Evolutionary conservation across 1,139 yeast genomes (phyloP).

Genomic region (Kodamaea suecica): DNA sequence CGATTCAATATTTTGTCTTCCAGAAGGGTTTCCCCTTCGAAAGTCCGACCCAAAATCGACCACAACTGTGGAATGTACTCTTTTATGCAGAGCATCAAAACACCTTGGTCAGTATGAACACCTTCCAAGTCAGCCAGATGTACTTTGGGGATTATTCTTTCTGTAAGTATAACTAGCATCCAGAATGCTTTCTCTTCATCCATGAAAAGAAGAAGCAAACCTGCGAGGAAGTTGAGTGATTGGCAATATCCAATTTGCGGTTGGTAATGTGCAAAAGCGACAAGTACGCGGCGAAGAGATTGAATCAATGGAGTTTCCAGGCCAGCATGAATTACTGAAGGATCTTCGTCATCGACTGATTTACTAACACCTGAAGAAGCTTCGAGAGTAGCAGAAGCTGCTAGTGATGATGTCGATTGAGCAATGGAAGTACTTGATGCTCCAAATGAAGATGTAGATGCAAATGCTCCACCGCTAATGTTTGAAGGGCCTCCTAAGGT

Average conservation of each 20-base stretch:
- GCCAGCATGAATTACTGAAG: background rate
- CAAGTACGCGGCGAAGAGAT: constrained; percentile 74
- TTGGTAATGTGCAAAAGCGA: constrained; percentile 80
- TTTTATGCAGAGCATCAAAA: constrained; percentile 77
- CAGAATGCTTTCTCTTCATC: constrained; percentile 89
- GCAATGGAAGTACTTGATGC: background rate
- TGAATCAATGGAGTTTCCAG: constrained; percentile 62
- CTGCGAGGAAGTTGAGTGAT: constrained; percentile 87
- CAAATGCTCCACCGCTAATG: background rate
- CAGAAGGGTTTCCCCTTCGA: constrained; percentile 43
- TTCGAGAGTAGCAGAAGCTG: too few relatives aligned
- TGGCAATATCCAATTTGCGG: constrained; percentile 96
- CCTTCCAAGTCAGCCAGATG: constrained; percentile 91
- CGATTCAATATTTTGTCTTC: constrained; percentile 66
- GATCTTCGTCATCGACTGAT: too few relatives aligned
- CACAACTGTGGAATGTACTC: constrained; percentile 84
- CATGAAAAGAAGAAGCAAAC: constrained; percentile 74
- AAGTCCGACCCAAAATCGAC: constrained; percentile 47
- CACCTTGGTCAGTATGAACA: constrained; percentile 94
- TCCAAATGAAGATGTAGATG: background rate
- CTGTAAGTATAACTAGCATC: constrained; percentile 92
- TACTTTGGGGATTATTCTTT: constrained; percentile 82
- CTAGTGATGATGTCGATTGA: too few relatives aligned
- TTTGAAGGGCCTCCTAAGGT: background rate
- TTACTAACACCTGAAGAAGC: too few relatives aligned